phyloP scores from a whole-genome alignment of 345 rosid species.

The Eucalyptus brandiana region DNA sequence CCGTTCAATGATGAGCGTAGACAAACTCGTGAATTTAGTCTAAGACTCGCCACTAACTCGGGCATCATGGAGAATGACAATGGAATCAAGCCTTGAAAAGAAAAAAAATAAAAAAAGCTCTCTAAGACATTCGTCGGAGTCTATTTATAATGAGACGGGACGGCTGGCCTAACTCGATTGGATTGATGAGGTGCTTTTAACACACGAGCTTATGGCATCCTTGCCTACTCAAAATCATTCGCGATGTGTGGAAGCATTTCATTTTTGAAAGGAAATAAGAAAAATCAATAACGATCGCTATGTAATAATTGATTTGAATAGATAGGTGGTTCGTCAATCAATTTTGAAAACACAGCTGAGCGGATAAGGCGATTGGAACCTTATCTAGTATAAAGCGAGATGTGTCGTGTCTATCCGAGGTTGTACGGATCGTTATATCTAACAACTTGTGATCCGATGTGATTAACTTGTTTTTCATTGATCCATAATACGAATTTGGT shows the following conservation, averaged over 20 bases:
- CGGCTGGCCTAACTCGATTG: rapidly evolving
- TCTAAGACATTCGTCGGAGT: rapidly evolving
- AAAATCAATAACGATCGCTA: rapidly evolving
- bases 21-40: neutral
- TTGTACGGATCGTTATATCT: neutral
- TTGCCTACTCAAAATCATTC: rapidly evolving
- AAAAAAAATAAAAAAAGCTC: rapidly evolving
- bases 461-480: neutral
- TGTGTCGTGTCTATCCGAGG: neutral
- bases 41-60: neutral
- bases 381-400: neutral
- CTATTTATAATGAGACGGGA: rapidly evolving
- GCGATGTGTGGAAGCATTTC: rapidly evolving
- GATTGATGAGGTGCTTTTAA: neutral
- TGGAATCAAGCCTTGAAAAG: neutral
- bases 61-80: neutral
- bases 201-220: neutral
- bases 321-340: neutral
- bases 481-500: neutral
- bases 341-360: rapidly evolving
- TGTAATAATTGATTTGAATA: neutral
- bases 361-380: neutral
- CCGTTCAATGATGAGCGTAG: neutral
- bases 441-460: rapidly evolving
- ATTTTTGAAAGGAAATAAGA: neutral